phyloP scores from a whole-genome alignment of 257 asterid species.

The Orobanche coerulescens region DNA sequence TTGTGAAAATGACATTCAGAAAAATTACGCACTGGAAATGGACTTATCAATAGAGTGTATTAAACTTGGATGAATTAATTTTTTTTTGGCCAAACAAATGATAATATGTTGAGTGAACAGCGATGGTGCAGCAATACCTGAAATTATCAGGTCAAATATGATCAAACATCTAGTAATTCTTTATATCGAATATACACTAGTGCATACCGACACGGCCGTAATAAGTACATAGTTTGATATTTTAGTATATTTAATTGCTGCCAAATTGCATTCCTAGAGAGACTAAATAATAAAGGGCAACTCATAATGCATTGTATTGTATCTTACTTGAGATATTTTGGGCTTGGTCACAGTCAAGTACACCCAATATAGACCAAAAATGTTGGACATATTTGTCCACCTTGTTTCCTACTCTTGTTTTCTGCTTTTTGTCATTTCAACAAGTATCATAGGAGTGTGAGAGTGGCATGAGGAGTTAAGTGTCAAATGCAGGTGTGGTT shows the following conservation, averaged over 20 bases:
- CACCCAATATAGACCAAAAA: not conserved
- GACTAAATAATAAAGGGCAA: not conserved
- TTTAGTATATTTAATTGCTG: not conserved
- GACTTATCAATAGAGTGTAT: too few relatives aligned
- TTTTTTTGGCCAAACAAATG: not conserved
- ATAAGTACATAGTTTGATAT: not conserved
- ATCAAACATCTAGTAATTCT: not conserved
- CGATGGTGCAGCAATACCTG: not conserved
- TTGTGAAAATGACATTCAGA: too few relatives aligned
- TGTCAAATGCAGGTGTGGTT: not conserved
- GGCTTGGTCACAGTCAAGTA: not conserved
- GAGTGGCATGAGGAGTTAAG: not conserved
- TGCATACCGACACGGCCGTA: not conserved
- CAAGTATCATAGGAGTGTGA: not conserved
- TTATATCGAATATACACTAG: not conserved
- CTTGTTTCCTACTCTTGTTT: not conserved
- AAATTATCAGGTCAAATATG: not conserved
- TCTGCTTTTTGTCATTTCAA: not conserved
- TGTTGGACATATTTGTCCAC: slow-evolving; percentile 1
- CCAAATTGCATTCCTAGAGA: not conserved
- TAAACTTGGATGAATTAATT: not conserved
- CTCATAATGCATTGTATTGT: not conserved
- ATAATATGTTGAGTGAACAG: not conserved
- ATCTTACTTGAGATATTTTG: not conserved
- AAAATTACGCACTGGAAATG: not conserved